phyloP scores from a whole-genome alignment of 164 flowering plant genomes.

The Pachysandra terminalis region DNA sequence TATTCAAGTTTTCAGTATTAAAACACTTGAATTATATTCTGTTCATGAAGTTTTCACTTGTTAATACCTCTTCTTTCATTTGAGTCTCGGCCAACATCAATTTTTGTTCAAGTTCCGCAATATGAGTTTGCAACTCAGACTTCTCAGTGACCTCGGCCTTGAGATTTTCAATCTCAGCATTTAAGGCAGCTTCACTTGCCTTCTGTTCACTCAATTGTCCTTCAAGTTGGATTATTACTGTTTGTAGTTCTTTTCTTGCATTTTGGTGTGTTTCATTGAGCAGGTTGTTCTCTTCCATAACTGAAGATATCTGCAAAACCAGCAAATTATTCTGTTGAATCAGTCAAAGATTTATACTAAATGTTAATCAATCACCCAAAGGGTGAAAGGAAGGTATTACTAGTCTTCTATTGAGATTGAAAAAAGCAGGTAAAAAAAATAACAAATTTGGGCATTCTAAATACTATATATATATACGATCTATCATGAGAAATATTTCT shows the following conservation, averaged over 20 bases:
- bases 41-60: too few species aligned
- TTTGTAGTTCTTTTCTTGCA: slow-evolving; percentile 61
- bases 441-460: too few species aligned
- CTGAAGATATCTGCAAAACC: slow-evolving; percentile 57
- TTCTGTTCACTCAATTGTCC: slow-evolving; percentile 48
- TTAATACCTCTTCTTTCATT: slow-evolving; percentile 57
- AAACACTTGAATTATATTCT: background rate
- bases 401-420: too few species aligned
- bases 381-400: too few species aligned
- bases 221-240: slow-evolving; percentile 50
- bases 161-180: slow-evolving; percentile 48
- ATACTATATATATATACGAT: too few species aligned
- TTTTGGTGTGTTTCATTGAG: slow-evolving; percentile 54
- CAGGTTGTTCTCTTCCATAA: slow-evolving; percentile 66
- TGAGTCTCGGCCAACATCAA: slow-evolving; percentile 40
- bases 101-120: slow-evolving; percentile 58
- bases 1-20: background rate
- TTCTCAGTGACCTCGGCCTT: slow-evolving; percentile 58
- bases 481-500: too few species aligned
- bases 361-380: too few species aligned
- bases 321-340: background rate
- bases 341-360: too few species aligned
- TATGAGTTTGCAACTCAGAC: slow-evolving; percentile 36
- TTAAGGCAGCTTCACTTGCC: slow-evolving; percentile 39
- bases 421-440: too few species aligned